A percentile compares a stretch with the other conserved stretches of the same genome.
phyloP scores from a whole-genome alignment of 116 monocot species.

The Cymodocea nodosa region DNA sequence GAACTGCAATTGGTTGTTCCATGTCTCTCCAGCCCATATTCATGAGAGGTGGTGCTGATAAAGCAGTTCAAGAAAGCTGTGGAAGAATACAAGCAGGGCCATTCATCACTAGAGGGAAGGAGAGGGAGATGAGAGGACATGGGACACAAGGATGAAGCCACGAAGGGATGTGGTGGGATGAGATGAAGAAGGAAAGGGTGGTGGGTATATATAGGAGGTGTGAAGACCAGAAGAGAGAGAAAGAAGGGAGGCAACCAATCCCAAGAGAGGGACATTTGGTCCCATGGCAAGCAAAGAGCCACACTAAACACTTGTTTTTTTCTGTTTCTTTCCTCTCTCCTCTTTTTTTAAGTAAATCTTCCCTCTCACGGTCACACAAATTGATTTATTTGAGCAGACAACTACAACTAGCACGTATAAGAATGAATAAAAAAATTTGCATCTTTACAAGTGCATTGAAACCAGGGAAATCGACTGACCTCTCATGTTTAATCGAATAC shows the following conservation, averaged over 20 bases:
- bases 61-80: slow-evolving; percentile 33
- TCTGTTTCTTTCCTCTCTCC: background rate
- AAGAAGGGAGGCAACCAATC: background rate
- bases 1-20: slow-evolving; percentile 45
- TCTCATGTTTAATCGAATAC: background rate
- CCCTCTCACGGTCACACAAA: too few relatives aligned
- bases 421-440: background rate
- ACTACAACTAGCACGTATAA: too few relatives aligned
- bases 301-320: background rate
- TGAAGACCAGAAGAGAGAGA: background rate
- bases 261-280: background rate
- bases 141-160: background rate
- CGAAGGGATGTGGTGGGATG: background rate
- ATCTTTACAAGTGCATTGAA: background rate
- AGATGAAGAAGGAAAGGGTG: background rate
- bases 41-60: background rate
- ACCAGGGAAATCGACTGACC: background rate
- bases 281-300: background rate
- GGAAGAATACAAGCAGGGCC: slow-evolving; percentile 22
- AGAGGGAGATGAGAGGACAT: background rate
- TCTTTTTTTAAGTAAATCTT: too few relatives aligned
- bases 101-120: background rate
- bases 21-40: background rate
- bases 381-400: too few relatives aligned
- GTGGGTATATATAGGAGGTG: background rate